Percentiles rank a stretch among this genome's conserved stretches.
These are phyloP conservation scores for Phoma sp. DNA, from an alignment of 2,329 filamentous ascomycete species.

Conservation along the genomic window DNA sequence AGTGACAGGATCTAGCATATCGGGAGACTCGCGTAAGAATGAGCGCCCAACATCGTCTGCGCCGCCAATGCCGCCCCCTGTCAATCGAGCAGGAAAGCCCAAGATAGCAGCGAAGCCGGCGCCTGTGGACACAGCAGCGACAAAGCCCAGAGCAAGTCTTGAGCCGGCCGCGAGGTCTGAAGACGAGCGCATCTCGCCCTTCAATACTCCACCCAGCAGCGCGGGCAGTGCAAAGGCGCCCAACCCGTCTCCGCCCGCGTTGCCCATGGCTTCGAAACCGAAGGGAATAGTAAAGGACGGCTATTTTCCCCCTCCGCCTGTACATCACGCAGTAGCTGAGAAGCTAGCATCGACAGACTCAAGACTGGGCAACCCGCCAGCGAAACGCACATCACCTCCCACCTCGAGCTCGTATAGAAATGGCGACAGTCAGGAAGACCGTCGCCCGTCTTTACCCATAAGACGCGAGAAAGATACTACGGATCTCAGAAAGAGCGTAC, in stretches of 20 bases:
- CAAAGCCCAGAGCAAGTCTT: constrained; percentile 25
- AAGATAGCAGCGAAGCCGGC: constrained; percentile 62
- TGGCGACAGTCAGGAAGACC: constrained; percentile 49
- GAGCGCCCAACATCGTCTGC: constrained; percentile 49
- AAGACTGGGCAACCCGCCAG: constrained; percentile 24
- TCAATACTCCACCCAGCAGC: constrained; percentile 83
- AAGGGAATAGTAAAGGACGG: constrained; percentile 33
- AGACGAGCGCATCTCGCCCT: constrained; percentile 71
- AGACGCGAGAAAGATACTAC: constrained; percentile 46
- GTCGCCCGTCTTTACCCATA: constrained; percentile 59
- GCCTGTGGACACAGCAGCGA: constrained; percentile 30
- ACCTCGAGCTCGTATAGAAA: constrained; percentile 13
- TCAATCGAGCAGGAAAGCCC: constrained; percentile 82
- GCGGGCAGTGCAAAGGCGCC: constrained; percentile 58
- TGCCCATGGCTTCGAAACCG: constrained; percentile 34
- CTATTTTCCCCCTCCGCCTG: constrained; percentile 42
- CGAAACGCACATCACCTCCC: constrained; percentile 24
- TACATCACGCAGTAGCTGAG: constrained; percentile 40
- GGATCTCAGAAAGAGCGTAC: constrained; percentile 45
- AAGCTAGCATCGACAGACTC: constrained; percentile 30
- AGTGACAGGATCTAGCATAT: constrained; percentile 17
- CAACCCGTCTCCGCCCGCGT: constrained; percentile 29
- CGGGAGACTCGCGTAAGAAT: constrained; percentile 39
- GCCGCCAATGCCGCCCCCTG: constrained; percentile 66
- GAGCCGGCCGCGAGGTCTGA: constrained; percentile 51